phyloP scores from a whole-genome alignment of 176 grass and related monocot species.

The Eragrostis nindensis region DNA sequence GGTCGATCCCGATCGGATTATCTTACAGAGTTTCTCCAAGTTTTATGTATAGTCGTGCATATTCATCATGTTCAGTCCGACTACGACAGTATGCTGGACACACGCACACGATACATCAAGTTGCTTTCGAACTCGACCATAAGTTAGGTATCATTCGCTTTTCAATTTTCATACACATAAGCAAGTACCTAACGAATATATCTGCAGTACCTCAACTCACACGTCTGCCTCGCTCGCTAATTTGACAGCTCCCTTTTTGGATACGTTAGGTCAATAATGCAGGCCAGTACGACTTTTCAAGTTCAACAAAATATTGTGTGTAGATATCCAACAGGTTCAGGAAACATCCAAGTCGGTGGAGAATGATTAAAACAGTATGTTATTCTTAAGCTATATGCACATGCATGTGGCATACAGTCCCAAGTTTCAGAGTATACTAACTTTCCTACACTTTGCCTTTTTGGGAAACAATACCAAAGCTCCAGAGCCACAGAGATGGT shows the following conservation, averaged over 20 bases:
- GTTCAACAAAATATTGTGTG: neutral
- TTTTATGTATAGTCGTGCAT: neutral
- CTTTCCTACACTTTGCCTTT: neutral
- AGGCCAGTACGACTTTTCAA: neutral
- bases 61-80: neutral
- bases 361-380: neutral
- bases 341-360: neutral
- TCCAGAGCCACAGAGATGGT: neutral
- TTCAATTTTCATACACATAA: slow-evolving; percentile 18
- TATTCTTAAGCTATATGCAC: neutral
- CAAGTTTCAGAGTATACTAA: neutral
- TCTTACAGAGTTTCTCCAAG: neutral
- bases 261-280: slow-evolving; percentile 52
- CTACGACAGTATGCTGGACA: neutral
- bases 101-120: neutral
- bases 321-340: neutral
- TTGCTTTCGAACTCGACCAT: neutral
- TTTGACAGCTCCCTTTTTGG: slow-evolving; percentile 22
- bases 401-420: neutral
- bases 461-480: neutral
- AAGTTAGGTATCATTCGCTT: slow-evolving; percentile 54
- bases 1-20: too few species aligned
- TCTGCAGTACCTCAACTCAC: neutral
- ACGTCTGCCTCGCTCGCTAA: neutral
- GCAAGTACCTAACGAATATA: slow-evolving; percentile 38